Base-by-base conservation (phyloP, 1,284 basidiomycete genomes). In the Xerocomus nothofagi region DNA sequence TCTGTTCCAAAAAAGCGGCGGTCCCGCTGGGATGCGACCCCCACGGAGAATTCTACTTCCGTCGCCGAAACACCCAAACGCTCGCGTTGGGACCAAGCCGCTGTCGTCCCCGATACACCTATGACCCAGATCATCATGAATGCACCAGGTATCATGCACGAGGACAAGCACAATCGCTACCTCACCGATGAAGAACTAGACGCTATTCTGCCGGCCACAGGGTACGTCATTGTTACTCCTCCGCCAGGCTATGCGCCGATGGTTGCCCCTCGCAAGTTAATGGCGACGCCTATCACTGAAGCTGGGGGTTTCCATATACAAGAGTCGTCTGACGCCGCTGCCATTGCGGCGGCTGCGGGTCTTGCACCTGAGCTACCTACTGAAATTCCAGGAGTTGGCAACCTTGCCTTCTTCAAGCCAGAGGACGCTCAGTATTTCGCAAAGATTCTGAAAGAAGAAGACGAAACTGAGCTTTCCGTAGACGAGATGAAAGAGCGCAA, bases 401-500 rank as follows among this genome's bases (percentile, higher is more conserved):
- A 90, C 60, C 82, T 99, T 29, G 93, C 94, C 6, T 99, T 98
- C 75, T 95, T 99, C 82, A 99, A 99, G 72, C 80, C 91, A 1
- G 97, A 99, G 72, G 97, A 99, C 66, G 93, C 95, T 5, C 87
- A 95, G 66, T 99, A 98, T 72, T 99, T 99, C 61, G 88, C 93
- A 50, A 98, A 98, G 72, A 97, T 99, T 54, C 72, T 97, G 43
- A 93, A 91, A 60, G 92, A 96, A 68, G 92, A 95, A 62, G 93
- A 98, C 63, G 93, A 97, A 71, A 93, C 94, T 20, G 91, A 98
- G 72, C 77, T 98, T 44, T 84, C 91, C 1, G 85, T 95, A n/a
- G 97, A 99, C 46, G 97, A 99, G 74, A 90, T 98, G 80, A 99
- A 99, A 75, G 97, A 99, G 74, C 85, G 95, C 65, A 98, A 98